A percentile compares a stretch with the other conserved stretches of the same genome.
Conservation (phyloP, 179 eudicot genomes). For the Heliamphora pulchella region DNA sequence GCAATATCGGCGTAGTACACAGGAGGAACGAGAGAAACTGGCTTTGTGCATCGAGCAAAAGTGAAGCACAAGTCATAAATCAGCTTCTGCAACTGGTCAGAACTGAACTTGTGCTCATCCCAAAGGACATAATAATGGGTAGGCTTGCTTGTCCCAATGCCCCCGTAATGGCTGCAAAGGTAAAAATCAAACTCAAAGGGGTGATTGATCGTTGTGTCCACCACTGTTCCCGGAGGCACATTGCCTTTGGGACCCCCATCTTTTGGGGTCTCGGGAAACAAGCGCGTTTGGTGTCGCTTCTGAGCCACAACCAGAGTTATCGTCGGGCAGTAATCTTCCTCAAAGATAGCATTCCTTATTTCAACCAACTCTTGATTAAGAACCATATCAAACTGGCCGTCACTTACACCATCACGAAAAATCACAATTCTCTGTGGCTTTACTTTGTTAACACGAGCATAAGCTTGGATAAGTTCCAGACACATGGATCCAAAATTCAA, state of each 20-base stretch:
- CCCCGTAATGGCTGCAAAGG: conserved; percentile 55
- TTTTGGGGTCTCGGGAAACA: conserved; percentile 29
- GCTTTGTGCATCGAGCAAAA: conserved; percentile 58
- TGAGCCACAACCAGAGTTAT: conserved; percentile 61
- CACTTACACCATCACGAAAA: conserved; percentile 78
- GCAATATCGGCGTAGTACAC: conserved; percentile 66
- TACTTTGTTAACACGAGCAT: conserved; percentile 32
- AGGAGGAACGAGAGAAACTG: conserved; percentile 65
- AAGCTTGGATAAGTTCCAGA: conserved; percentile 38
- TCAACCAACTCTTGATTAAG: conserved; percentile 54
- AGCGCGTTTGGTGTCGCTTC: conserved; percentile 63
- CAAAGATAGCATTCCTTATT: conserved; percentile 26
- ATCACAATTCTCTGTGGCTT: conserved; percentile 50
- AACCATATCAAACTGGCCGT: conserved; percentile 66
- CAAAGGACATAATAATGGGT: conserved; percentile 56
- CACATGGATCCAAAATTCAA: conserved; percentile 50
- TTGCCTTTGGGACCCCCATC: conserved; percentile 36
- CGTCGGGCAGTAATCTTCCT: conserved; percentile 29
- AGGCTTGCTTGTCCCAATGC: conserved; percentile 64
- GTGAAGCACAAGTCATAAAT: conserved; percentile 61
- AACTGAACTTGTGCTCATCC: conserved; percentile 50
- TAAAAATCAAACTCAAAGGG: conserved; percentile 60
- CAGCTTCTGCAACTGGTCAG: conserved; percentile 54
- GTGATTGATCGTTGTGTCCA: conserved; percentile 46
- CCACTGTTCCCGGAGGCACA: conserved; percentile 67